Conservation (phyloP, 306 rosid genomes). For the Betula pendula region DNA sequence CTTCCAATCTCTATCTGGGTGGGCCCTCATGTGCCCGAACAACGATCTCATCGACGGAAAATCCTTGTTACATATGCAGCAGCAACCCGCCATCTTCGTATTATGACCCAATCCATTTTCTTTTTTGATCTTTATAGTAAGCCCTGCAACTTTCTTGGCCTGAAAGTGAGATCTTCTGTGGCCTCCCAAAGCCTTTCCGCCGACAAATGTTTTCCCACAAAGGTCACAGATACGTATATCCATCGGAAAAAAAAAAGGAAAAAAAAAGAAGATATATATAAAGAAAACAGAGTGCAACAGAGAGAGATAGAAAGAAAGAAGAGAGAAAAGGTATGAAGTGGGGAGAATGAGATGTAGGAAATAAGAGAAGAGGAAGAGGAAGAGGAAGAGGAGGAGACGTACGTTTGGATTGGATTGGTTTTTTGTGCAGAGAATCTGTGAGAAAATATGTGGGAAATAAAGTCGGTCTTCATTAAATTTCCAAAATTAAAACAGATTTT, state of each 20-base stretch:
- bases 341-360: background rate
- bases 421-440: background rate
- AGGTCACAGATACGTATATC: slow-evolving; percentile 21
- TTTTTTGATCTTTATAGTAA: background rate
- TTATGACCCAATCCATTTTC: too few species aligned
- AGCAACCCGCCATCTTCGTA: background rate
- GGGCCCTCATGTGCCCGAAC: slow-evolving; percentile 47
- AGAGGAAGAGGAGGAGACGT: background rate
- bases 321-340: too few species aligned
- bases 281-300: background rate
- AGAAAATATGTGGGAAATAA: background rate
- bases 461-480: slow-evolving; percentile 14
- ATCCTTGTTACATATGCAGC: slow-evolving; percentile 15
- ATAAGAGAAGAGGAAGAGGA: too few species aligned
- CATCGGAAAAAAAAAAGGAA: too few species aligned
- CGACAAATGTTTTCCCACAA: slow-evolving; percentile 21
- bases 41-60: slow-evolving; percentile 32
- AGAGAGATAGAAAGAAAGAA: too few species aligned
- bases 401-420: too few species aligned
- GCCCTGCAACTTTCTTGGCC: background rate
- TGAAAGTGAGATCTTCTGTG: slow-evolving; percentile 33
- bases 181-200: slow-evolving; percentile 37
- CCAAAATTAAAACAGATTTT: slow-evolving; percentile 28
- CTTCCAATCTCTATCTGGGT: slow-evolving; percentile 34
- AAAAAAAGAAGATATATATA: too few species aligned